Evolutionary conservation across 2,329 filamentous ascomycete species (phyloP).

Genomic region (Aspergillus udagawae): DNA sequence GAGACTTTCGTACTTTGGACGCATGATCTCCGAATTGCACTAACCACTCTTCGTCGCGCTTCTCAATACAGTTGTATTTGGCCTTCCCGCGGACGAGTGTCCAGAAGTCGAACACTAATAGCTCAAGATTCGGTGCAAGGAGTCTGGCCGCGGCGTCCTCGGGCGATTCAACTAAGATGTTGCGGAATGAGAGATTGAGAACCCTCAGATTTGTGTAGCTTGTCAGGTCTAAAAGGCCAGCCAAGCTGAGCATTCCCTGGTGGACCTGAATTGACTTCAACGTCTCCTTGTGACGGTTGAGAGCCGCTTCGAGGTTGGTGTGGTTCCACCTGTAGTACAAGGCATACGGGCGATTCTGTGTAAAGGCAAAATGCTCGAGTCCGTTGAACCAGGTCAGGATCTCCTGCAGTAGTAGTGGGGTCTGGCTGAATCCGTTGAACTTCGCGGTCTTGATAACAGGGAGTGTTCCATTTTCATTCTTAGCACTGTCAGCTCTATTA

Average conservation of each 20-base stretch:
- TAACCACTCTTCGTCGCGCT: neutral
- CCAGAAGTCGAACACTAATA: neutral
- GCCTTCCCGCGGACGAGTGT: neutral
- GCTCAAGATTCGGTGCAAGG: neutral
- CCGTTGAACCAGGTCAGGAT: neutral
- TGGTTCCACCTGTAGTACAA: neutral
- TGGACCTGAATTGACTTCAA: neutral
- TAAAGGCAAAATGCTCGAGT: neutral
- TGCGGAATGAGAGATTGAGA: neutral
- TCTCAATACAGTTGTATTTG: neutral
- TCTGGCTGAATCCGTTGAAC: neutral
- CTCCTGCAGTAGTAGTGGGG: neutral
- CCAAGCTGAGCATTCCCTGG: no score
- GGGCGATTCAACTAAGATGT: neutral
- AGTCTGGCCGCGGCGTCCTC: neutral
- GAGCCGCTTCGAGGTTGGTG: neutral
- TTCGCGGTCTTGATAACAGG: neutral
- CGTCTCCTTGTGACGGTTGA: neutral
- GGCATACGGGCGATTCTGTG: neutral
- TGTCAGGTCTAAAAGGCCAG: neutral
- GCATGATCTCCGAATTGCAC: neutral
- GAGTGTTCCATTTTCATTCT: neutral
- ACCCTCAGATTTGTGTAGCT: neutral
- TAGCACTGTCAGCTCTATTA: neutral
- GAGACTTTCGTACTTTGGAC: neutral